Evolutionary conservation across 805 yeast genomes (phyloP), one percentile per base, ranked within the genome.

Genomic region (Candida arabinofermentans): DNA sequence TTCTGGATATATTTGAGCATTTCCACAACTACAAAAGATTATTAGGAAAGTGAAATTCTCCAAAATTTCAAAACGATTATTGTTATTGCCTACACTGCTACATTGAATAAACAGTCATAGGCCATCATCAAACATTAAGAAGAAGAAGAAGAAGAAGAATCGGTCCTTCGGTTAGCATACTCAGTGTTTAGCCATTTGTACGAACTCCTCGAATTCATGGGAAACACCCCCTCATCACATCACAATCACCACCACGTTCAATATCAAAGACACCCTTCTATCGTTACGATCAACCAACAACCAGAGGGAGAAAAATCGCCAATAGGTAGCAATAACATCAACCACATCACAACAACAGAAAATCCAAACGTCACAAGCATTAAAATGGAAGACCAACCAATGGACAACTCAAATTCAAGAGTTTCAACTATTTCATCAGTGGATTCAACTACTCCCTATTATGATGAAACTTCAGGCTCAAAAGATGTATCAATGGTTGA

Each of bases 401-500:
- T 29, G 32, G 32, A 29, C 17, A 8, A 29, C n/a, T 29, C 32
- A 5, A 14, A 29, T 29, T 29, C 32, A n/a, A 29, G 32, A 29
- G 8, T 29, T 5, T 29, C 32, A 14, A 29, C n/a, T 10, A n/a
- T 29, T 29, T 33, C 37, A 12, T 14, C 40, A 12, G 47, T 36
- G 12, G 34, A 18, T 23, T 5, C 39, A 13, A 23, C 34, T 7
- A 18, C 41, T 10, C 31, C 49, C 8, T 42, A 39, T 14, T 34
- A 42, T 23, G 46, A 44, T 32, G 38, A 43, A 24, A 38, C 41
- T 22, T 27, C 40, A 24, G 39, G 46, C n/a, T 27, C 57, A 13
- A 59, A 60, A 36, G 69, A 64, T 42, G 62, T 62, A 8, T 61
- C 67, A 13, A 64, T 64, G 69, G 59, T 59, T 27, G 69, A 64